Percentiles rank a stretch among this genome's conserved stretches.
Conservation (phyloP, 352 stramenopile genomes). For the Pythium apleroticum region DNA sequence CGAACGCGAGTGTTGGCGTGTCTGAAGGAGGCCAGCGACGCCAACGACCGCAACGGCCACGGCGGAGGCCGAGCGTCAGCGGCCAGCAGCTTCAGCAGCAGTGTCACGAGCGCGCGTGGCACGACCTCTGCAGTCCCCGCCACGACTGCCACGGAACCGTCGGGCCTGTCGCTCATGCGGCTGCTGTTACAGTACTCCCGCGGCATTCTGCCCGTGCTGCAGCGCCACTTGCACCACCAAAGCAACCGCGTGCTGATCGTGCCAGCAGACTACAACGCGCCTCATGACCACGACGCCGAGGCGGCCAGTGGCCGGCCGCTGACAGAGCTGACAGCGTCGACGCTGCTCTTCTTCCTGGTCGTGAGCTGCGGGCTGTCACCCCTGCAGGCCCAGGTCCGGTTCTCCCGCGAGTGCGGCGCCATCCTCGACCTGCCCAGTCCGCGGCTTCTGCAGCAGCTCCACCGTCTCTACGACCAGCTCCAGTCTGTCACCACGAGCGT, state of each 20-base stretch:
- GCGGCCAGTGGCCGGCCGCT: slow-evolving; percentile 15
- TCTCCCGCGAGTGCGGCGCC: slow-evolving; percentile 32
- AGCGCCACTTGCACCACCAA: slow-evolving; percentile 46
- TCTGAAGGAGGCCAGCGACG: slow-evolving; percentile 4
- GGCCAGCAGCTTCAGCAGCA: slow-evolving; percentile 3
- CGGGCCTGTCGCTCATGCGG: slow-evolving; percentile 25
- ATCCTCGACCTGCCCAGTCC: slow-evolving; percentile 38
- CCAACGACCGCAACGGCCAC: no score
- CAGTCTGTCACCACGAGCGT: not conserved
- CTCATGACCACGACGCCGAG: not conserved
- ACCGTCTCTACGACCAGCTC: slow-evolving; percentile 18
- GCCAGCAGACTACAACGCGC: slow-evolving; percentile 27
- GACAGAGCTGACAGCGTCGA: slow-evolving; percentile 27
- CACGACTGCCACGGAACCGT: not conserved
- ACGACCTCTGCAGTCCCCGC: not conserved
- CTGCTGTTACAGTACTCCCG: slow-evolving; percentile 41
- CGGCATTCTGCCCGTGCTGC: slow-evolving; percentile 41
- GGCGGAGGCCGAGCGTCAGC: not conserved
- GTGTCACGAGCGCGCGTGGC: slow-evolving; percentile 3
- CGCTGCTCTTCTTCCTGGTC: slow-evolving; percentile 57
- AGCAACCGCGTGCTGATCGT: slow-evolving; percentile 42
- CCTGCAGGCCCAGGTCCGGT: slow-evolving; percentile 34
- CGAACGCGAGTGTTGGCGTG: slow-evolving; percentile 18
- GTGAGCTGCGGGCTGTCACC: slow-evolving; percentile 25
- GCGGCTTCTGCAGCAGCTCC: slow-evolving; percentile 35